Percentiles rank a stretch among this genome's conserved stretches.
Conservation (phyloP, 805 yeast genomes). For the Phaffomyces antillensis region DNA sequence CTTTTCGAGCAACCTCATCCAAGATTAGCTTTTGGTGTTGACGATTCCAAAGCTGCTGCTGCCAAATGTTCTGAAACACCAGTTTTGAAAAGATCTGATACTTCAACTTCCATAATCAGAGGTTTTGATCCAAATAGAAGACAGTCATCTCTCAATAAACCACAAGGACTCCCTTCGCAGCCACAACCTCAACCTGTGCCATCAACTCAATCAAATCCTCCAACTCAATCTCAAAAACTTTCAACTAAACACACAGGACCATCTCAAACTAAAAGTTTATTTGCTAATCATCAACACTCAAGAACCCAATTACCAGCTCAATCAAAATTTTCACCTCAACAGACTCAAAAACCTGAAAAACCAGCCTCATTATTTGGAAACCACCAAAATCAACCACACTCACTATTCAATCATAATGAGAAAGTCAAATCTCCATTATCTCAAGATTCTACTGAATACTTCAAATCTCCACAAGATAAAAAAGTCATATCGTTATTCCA, state of each 20-base stretch:
- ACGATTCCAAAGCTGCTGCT: conserved; percentile 4
- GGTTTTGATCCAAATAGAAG: conserved; percentile 20
- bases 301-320: no score
- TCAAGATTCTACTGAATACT: conserved; percentile 13
- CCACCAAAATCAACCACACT: not conserved
- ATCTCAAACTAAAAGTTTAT: conserved; percentile 3
- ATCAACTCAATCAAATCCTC: no score
- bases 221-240: not conserved
- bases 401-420: conserved; percentile 1
- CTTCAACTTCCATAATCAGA: conserved; percentile 23
- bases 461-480: not conserved
- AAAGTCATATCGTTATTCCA: not conserved
- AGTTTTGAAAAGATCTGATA: conserved; percentile 17
- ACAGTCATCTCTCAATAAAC: not conserved
- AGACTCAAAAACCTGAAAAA: not conserved
- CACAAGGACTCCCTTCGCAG: not conserved
- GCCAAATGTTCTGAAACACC: conserved; percentile 5
- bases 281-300: not conserved
- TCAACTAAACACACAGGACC: no score
- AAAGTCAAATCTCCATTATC: conserved; percentile 21
- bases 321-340: no score
- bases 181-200: not conserved
- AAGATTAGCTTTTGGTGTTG: conserved; percentile 23
- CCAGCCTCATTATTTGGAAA: conserved; percentile 3
- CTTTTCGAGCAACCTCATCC: conserved; percentile 25